Conservation (phyloP, 75 land plant species). For the Ceratopteris richardii region DNA sequence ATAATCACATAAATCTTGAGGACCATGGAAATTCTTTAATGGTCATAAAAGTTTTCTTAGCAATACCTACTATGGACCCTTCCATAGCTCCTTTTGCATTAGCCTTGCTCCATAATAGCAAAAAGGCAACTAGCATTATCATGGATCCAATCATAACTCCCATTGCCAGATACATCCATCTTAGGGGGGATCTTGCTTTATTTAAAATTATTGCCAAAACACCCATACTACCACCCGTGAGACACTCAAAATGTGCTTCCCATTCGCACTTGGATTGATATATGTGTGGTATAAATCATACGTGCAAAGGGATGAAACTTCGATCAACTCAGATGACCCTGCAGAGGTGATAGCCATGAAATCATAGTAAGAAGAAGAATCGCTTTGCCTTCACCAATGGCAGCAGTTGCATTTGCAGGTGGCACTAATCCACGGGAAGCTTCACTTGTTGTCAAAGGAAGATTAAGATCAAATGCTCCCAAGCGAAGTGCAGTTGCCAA, state of each 20-base stretch:
- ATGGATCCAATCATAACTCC: constrained; percentile 97
- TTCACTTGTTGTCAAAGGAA: constrained; percentile 71
- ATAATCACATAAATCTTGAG: too few species aligned
- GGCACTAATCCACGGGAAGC: constrained; percentile 89
- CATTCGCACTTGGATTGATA: constrained; percentile 81
- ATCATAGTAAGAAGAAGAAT: constrained; percentile 95
- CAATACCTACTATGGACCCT: constrained; percentile 64
- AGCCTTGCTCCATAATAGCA: constrained; percentile 96
- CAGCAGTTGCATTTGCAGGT: constrained; percentile 79
- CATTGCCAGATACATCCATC: constrained; percentile 99
- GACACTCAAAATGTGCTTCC: constrained; percentile 76
- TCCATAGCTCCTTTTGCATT: constrained; percentile 80
- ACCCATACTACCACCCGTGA: constrained; percentile 78
- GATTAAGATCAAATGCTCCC: constrained; percentile 95
- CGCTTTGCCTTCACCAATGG: constrained; percentile 89
- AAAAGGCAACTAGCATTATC: constrained; percentile 83
- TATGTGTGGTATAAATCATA: constrained; percentile 94
- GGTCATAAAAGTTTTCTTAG: too few species aligned
- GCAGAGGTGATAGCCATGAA: constrained; percentile 98
- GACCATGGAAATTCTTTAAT: too few species aligned
- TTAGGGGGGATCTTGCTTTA: constrained; percentile 87
- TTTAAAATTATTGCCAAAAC: constrained; percentile 77
- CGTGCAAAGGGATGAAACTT: constrained; percentile 86
- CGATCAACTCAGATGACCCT: constrained; percentile 84
- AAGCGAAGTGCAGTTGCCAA: constrained; percentile 87